phyloP scores from a whole-genome alignment of 2,329 filamentous ascomycete genomes.

The Xylaria sp. region DNA sequence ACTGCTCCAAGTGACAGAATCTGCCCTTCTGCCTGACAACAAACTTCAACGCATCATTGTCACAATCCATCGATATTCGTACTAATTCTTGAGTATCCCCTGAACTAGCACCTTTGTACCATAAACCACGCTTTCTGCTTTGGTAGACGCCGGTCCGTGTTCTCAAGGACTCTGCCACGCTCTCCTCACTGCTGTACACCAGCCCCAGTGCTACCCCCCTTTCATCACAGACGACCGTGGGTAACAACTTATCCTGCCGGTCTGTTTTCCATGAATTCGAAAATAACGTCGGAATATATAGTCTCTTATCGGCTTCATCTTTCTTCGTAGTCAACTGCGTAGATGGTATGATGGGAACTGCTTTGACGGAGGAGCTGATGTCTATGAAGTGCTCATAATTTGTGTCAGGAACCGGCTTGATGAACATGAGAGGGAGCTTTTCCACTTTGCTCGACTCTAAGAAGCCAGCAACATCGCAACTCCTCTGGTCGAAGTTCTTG shows the following conservation, averaged over 20 bases:
- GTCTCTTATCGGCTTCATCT: conserved; percentile 61
- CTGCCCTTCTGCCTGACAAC: conserved; percentile 88
- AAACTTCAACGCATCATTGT: conserved; percentile 91
- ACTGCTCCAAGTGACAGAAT: conserved; percentile 94
- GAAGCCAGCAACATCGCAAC: conserved; percentile 55
- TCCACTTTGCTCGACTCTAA: conserved; percentile 57
- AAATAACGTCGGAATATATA: conserved; percentile 77
- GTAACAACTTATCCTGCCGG: conserved; percentile 82
- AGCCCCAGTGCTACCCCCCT: conserved; percentile 84
- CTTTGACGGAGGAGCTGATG: conserved; percentile 60
- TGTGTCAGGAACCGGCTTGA: conserved; percentile 60
- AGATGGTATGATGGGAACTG: conserved; percentile 80
- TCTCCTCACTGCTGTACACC: conserved; percentile 94
- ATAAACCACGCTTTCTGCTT: conserved; percentile 92
- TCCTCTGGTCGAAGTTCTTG: conserved; percentile 60
- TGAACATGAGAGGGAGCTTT: conserved; percentile 60
- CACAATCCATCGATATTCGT: conserved; percentile 87
- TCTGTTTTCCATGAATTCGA: conserved; percentile 82
- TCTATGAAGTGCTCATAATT: conserved; percentile 59
- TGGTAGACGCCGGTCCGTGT: conserved; percentile 89
- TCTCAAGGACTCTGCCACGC: conserved; percentile 83
- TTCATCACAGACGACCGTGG: conserved; percentile 92
- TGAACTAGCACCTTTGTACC: conserved; percentile 96
- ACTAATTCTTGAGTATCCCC: conserved; percentile 93
- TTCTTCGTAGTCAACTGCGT: conserved; percentile 74